Evolutionary conservation across 208 protist species (phyloP), one percentile per base, ranked within the genome.

Genomic region (Wallacemonas collosoma): DNA sequence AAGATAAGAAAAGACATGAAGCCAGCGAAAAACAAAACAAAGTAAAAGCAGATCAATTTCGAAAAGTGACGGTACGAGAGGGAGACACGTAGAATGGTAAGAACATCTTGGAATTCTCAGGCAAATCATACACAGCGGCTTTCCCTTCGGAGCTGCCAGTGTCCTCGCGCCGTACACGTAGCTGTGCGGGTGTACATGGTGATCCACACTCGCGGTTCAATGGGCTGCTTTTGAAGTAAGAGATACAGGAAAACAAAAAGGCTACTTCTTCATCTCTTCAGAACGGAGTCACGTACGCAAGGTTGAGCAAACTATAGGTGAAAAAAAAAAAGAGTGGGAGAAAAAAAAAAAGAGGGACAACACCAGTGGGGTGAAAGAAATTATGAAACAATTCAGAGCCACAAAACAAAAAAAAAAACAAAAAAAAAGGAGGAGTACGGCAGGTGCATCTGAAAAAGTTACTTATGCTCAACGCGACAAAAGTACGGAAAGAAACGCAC

Each of bases 1-100:
- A 7, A 48, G 58, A 72, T 40, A 61, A 44, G 48, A 72, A 61
- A 48, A 63, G 14, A 72, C 44, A 72, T 50, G 8, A 50, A 50
- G 45, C 45, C 12, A 50, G 26, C 26, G 8, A 50, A 50, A 50
- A 50, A 50, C 6, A 50, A 50, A 50, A 50, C 0, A 50, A 50
- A 50, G 8, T 26, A 26, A 26, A 26, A 26, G 26, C 26, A 26
- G 26, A 26, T 26, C 26, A 26, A 26, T 26, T 26, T 26, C 26
- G 26, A 26, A 26, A 26, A 26, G 26, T 26, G 26, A 26, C 26
- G 26, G 26, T 26, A 26, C 26, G 26, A 26, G 26, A 26, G 26
- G 26, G 26, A 26, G 26, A 26, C 26, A 26, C 26, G 26, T 26
- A 26, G 26, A 26, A 26, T 26, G 26, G 26, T 26, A 0, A 26